Evolutionary conservation across 2,329 filamentous ascomycete species (phyloP), one percentile per base, ranked within the genome.

Genomic region (Aureobasidium lini): DNA sequence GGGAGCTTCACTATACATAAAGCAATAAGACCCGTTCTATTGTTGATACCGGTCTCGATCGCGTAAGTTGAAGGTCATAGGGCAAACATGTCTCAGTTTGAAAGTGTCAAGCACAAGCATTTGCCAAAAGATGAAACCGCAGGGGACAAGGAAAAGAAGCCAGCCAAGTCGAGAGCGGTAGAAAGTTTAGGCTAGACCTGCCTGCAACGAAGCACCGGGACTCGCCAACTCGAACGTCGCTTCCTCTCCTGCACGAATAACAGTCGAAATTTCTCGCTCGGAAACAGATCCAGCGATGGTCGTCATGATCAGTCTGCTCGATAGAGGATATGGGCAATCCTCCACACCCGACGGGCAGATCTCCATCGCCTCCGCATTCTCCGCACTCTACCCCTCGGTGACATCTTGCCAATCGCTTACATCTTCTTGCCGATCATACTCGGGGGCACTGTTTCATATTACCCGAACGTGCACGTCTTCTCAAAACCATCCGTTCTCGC

Each of bases 351-450:
- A 16, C 3, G 37, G 5, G 29, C n/a, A 54, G 39, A 54, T 43
- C 50, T 32, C 47, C n/a, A 40, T 10, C 13, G 44, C 29, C 50
- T 53, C 50, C 50, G 28, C 37, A 43, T 34, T 32, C 50, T 54
- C 37, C 50, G 50, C 50, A 43, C 39, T 54, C 34, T 39, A 11
- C 16, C 16, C 23, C 37, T 13, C 13, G 13, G 15, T 52, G 48
- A 52, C 48, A 52, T 52, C 50, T 23, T 23, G 23, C 23, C 23
- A 23, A 23, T 23, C 23, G 37, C 39, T 42, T 43, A 43, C 28
- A 54, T 54, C 9, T 16, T 34, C 11, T 15, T 54, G 50, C 37
- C 37, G 50, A 54, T 54, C 50, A 54, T 43, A 54, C 50, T 43
- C 37, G 50, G n/a, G 23, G 31, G 50, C 39, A 34, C 15, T 43